Percentiles rank a stretch among this genome's conserved stretches.
Evolutionary conservation across 305 asterid species (phyloP).

Genomic region (Fraxinus sp.): DNA sequence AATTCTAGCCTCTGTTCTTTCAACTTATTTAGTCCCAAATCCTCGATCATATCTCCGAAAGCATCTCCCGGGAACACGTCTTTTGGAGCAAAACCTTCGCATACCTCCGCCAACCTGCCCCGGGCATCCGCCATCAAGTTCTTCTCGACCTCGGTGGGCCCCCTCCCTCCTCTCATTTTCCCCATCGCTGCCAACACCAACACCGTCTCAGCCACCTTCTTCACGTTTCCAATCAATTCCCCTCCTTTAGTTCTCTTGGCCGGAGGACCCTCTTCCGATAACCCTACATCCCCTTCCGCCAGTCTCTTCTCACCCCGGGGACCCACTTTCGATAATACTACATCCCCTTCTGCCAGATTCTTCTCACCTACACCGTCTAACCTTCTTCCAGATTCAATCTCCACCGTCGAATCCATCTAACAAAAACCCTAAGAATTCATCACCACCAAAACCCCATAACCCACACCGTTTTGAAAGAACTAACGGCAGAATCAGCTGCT

Average conservation of each 20-base stretch:
- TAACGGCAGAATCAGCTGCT: constrained; percentile 16
- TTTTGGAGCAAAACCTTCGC: constrained; percentile 79
- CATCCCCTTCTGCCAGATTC: constrained; percentile 48
- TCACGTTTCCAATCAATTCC: constrained; percentile 32
- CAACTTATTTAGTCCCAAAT: constrained; percentile 75
- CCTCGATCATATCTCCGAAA: constrained; percentile 74
- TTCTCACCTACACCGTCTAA: constrained; percentile 55
- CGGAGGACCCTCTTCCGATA: constrained; percentile 23
- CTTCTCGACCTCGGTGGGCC: constrained; percentile 64
- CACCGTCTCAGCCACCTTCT: constrained; percentile 83
- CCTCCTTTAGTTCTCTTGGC: constrained; percentile 37
- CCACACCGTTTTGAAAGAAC: constrained; percentile 28
- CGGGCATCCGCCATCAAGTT: constrained; percentile 77
- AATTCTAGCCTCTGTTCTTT: constrained; percentile 74
- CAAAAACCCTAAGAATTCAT: constrained; percentile 17
- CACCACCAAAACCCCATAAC: constrained; percentile 25
- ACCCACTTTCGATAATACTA: constrained; percentile 28
- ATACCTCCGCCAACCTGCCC: constrained; percentile 56
- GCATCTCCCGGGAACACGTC: constrained; percentile 86
- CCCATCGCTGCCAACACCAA: constrained; percentile 86
- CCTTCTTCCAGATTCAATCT: constrained; percentile 37
- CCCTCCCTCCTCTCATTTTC: constrained; percentile 90
- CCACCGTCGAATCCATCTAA: constrained; percentile 47
- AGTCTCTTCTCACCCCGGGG: constrained; percentile 50
- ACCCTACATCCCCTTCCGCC: constrained; percentile 42